phyloP scores from a whole-genome alignment of 176 grass and related monocot genomes.

The Thinopyrum elongatum region DNA sequence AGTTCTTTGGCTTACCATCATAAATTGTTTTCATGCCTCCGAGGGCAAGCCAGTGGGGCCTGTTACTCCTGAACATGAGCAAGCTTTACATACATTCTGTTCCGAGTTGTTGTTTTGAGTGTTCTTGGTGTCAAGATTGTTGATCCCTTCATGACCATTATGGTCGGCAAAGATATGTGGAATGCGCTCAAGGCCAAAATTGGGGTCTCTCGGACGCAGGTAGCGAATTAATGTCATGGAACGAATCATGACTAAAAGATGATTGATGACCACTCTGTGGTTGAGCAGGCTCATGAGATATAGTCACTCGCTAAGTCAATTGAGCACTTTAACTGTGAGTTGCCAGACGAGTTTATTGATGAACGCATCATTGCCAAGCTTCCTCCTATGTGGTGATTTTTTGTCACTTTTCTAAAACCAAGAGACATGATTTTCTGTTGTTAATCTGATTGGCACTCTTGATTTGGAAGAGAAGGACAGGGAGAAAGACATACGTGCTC shows the following conservation, averaged over 20 bases:
- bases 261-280: neutral
- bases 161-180: neutral
- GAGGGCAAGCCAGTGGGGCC: too few species aligned
- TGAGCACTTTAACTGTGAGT: neutral
- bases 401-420: neutral
- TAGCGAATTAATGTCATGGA: neutral
- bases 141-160: too few species aligned
- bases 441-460: neutral
- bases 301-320: neutral
- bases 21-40: too few species aligned
- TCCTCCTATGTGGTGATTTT: neutral
- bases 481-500: neutral
- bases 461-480: neutral
- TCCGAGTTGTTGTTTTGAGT: too few species aligned
- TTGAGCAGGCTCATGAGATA: neutral
- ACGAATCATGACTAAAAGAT: neutral
- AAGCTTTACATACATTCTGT: too few species aligned
- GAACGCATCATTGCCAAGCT: neutral
- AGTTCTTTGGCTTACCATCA: too few species aligned
- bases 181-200: neutral
- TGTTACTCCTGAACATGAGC: too few species aligned
- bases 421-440: neutral
- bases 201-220: neutral
- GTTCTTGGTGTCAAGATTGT: too few species aligned
- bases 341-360: neutral